These are phyloP conservation scores for Xylariaceae sp. DNA, from an alignment of 2,329 filamentous ascomycete species.

Conservation along the genomic window DNA sequence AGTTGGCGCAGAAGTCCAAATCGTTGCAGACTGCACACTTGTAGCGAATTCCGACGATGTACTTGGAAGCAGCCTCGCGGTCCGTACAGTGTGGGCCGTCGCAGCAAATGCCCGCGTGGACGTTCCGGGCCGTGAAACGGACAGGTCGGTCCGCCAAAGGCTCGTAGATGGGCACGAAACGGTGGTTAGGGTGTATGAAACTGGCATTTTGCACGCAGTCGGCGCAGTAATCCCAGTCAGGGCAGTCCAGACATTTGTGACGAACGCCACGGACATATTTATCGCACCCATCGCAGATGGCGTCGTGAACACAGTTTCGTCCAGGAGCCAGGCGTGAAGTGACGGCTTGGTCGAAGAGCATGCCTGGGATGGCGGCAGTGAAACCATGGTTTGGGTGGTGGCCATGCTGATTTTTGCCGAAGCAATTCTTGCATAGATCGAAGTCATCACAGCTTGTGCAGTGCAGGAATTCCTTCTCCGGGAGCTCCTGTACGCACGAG, in stretches of 20 bases:
- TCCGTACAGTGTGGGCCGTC: conserved; percentile 84
- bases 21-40: conserved; percentile 97
- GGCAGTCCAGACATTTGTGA: conserved; percentile 95
- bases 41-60: conserved; percentile 85
- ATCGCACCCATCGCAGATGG: conserved; percentile 93
- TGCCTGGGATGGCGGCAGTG: conserved; percentile 62
- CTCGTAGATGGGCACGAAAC: conserved; percentile 85
- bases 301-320: conserved; percentile 77
- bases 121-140: conserved; percentile 41
- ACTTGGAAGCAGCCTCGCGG: conserved; percentile 54
- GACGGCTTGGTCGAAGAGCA: conserved; percentile 59
- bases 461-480: conserved; percentile 78
- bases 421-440: conserved; percentile 85
- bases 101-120: conserved; percentile 86
- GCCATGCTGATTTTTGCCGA: conserved; percentile 73
- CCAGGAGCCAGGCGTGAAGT: conserved; percentile 71
- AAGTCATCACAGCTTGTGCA: conserved; percentile 85
- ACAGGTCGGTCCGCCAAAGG: conserved; percentile 49
- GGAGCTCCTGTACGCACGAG: conserved; percentile 64
- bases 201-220: conserved; percentile 67
- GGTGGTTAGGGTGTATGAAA: conserved; percentile 75
- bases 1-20: conserved; percentile 90
- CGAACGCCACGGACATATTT: conserved; percentile 83
- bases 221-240: conserved; percentile 94
- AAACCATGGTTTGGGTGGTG: conserved; percentile 90